Base-by-base conservation (phyloP, 2,329 filamentous ascomycete species). In the Aureobasidium pullulans region DNA sequence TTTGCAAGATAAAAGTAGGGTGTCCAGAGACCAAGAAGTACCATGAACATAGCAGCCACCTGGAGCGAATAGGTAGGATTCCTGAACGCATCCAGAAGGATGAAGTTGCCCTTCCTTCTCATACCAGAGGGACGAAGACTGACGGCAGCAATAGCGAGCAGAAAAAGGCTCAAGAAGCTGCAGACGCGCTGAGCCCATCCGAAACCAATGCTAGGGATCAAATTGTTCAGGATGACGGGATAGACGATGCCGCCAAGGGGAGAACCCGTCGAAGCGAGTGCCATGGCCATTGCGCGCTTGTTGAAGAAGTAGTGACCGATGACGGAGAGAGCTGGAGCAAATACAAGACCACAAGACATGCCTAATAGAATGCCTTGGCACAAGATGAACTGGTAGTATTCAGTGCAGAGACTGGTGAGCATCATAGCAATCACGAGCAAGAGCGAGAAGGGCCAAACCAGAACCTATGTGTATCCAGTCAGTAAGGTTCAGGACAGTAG, bases 221-320 rank as follows among this genome's bases (percentile, higher is more conserved):
- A 70, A 59, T 75, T 44, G 15, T 75, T 28, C 73, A 76, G 2
- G 79, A 77, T 68, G n/a, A 79, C 62, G 13, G 80, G 80, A 23
- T 79, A 75, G 19, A 82, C 67, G 15, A 83, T 68, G 3, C 78
- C 80, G 2, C 80, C 81, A 10, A 64, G 28, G 8, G 62, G 59
- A 6, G 79, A 82, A 1, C 84, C 84, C 4, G 76, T 78, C 1
- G 82, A 80, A 3, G 80, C 79, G 3, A 86, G 64, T 1, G 81
- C 81, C 29, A 84, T 77, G 3, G 82, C 82, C 16, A 86, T 70
- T 0, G 77, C 77, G 58, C 81, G 74, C 62, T 74, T 78, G 44
- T 73, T 73, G 34, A 74, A 73, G 66, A 87, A 86, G 64, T 87
- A 88, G 8, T 86, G 86, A 5, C 84, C 80, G 1, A 87, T 72